phyloP scores from a whole-genome alignment of 345 rosid genomes.

The Geranium rotundifolium region DNA sequence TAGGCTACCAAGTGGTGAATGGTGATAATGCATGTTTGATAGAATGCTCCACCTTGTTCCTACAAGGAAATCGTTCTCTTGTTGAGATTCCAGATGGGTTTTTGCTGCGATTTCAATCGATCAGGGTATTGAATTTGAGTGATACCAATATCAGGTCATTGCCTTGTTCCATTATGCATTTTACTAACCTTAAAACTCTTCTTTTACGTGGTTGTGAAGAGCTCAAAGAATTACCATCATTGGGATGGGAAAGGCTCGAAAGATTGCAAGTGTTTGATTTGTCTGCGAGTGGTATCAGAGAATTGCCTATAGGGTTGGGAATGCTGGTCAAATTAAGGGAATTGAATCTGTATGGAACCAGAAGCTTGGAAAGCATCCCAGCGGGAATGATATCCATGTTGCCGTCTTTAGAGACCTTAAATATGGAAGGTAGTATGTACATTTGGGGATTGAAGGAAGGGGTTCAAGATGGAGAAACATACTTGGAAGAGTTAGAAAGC shows the following conservation, averaged over 20 bases:
- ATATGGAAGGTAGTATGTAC: slow-evolving; percentile 33
- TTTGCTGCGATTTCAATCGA: slow-evolving; percentile 20
- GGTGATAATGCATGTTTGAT: background rate
- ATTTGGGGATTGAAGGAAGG: background rate
- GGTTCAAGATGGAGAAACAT: no score
- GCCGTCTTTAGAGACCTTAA: slow-evolving; percentile 24
- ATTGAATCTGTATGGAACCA: slow-evolving; percentile 28
- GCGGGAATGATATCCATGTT: slow-evolving; percentile 21
- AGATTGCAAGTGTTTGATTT: slow-evolving; percentile 33
- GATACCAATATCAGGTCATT: slow-evolving; percentile 20
- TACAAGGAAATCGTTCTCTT: slow-evolving; percentile 25
- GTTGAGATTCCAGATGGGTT: slow-evolving; percentile 14
- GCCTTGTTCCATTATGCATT: slow-evolving; percentile 22
- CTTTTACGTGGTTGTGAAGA: slow-evolving; percentile 20
- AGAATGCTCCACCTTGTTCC: slow-evolving; percentile 14
- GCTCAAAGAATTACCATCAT: slow-evolving; percentile 24
- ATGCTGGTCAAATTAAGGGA: slow-evolving; percentile 18
- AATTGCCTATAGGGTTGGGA: slow-evolving; percentile 25
- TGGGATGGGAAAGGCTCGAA: slow-evolving; percentile 6
- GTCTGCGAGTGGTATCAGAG: slow-evolving; percentile 19
- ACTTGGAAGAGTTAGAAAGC: no score
- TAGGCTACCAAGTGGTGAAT: slow-evolving; percentile 13
- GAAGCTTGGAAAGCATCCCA: slow-evolving; percentile 21
- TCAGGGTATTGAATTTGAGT: slow-evolving; percentile 24
- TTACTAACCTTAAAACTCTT: slow-evolving; percentile 21